phyloP scores from a whole-genome alignment of 192 early-diverging fungal species.

The Dissophora globulifera region DNA sequence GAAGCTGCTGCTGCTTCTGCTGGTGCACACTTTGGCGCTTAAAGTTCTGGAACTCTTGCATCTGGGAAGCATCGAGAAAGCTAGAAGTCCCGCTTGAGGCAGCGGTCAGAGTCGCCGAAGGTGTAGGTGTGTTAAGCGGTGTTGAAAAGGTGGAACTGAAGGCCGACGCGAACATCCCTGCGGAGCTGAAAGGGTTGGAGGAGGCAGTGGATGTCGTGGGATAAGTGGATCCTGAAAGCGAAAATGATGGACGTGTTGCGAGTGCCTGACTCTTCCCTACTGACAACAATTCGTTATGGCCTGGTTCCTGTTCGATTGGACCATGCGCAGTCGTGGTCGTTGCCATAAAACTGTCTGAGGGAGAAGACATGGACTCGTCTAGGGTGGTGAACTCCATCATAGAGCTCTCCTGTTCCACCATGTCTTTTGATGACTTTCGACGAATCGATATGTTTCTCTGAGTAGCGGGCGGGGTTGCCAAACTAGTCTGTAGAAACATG shows the following conservation, averaged over 20 bases:
- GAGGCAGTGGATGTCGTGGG: background rate
- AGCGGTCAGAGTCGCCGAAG: background rate
- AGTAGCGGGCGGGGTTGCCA: background rate
- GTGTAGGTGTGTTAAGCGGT: conserved; percentile 1
- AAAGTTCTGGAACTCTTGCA: conserved; percentile 50
- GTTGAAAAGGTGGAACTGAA: conserved; percentile 30
- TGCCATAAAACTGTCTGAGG: conserved; percentile 11
- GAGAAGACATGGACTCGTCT: conserved; percentile 38
- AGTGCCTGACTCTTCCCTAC: background rate
- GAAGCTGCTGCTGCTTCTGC: conserved; percentile 31
- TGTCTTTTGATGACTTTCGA: conserved; percentile 2
- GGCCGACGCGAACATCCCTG: conserved; percentile 27
- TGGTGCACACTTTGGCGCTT: conserved; percentile 28
- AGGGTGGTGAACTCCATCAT: conserved; percentile 50
- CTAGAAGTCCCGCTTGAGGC: conserved; percentile 26
- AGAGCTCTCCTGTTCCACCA: conserved; percentile 7
- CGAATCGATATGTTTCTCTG: background rate
- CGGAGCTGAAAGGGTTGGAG: conserved; percentile 25
- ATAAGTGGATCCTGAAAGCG: background rate
- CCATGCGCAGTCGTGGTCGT: background rate
- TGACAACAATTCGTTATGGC: background rate
- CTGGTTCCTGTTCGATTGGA: background rate
- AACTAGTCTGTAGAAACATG: conserved; percentile 26
- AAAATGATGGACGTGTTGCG: conserved; percentile 9
- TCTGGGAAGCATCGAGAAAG: conserved; percentile 43